Evolutionary conservation across 1,284 basidiomycete species (phyloP), one percentile per base, ranked within the genome.

Genomic region (Kwoniella shivajii): DNA sequence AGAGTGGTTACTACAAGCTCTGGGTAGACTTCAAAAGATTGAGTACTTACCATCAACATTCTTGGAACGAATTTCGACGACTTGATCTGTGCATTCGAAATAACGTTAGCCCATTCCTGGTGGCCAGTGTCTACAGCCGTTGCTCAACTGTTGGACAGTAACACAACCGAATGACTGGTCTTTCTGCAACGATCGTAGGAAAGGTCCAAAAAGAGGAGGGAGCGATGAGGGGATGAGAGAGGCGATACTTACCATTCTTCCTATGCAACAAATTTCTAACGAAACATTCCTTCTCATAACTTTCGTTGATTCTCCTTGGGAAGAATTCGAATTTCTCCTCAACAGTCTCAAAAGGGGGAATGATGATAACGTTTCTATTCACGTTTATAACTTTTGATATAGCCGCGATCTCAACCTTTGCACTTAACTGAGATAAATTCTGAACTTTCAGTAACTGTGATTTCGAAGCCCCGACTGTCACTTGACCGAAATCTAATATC

Each of bases 221-320:
- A n/a, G n/a, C n/a, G n/a, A n/a, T 34, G 16, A 34, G 7, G 9
- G 33, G 33, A 34, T 1, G 1, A n/a, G 6, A 16, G 20, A 22
- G 20, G 18, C 20, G n/a, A n/a, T 3, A 64, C 63, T 54, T 38
- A 65, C 61, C 71, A 51, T 76, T 74, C n/a, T 63, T 60, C 37
- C 73, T 55, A 55, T 78, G 75, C 41, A 76, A 57, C 42, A 72
- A 55, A 48, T 76, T 76, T 36, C 75, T 62, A 2, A 81, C 79
- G 22, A 80, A 80, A 51, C 81, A 76, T 65, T 81, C 79, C 67
- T 82, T 82, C 53, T 79, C 79, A 57, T 82, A 82, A 13, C 66
- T 63, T 46, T 80, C 76, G 61, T 82, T 82, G 60, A 81, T 80
- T 50, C 81, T 66, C 30, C 81, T 71, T 6, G 81, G 81, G 66